phyloP scores from a whole-genome alignment of 495 filamentous ascomycete genomes.

The Podospora bellae-mahoneyi region DNA sequence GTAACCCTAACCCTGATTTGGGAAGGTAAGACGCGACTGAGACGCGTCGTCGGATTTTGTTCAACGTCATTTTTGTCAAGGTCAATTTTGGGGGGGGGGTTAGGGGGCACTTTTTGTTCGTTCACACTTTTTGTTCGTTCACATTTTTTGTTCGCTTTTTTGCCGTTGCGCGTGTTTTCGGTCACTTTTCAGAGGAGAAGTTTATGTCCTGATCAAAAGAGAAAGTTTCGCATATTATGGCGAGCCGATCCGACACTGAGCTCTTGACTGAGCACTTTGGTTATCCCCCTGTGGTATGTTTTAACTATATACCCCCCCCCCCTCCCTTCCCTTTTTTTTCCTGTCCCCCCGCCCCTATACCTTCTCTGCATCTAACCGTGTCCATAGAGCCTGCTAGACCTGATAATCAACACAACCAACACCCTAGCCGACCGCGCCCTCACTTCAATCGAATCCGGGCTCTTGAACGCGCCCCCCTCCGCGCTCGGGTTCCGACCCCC shows the following conservation, averaged over 20 bases:
- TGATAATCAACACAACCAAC: conserved; percentile 95
- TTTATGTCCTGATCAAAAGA: not conserved
- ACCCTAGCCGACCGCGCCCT: conserved; percentile 81
- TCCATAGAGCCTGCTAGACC: conserved; percentile 80
- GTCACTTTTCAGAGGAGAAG: not conserved
- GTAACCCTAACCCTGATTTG: not conserved
- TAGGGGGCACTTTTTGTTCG: not conserved
- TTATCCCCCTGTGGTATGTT: conserved; percentile 82
- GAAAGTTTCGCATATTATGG: conserved; percentile 39
- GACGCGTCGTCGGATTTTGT: not conserved
- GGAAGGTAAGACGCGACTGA: not conserved
- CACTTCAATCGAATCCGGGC: conserved; percentile 74
- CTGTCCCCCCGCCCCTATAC: not conserved
- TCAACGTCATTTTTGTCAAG: not conserved
- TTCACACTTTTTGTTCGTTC: not conserved
- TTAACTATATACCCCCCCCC: not conserved
- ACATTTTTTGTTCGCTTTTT: not conserved
- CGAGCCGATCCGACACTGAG: conserved; percentile 55
- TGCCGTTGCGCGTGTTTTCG: no score
- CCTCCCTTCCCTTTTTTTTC: not conserved
- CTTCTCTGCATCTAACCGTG: conserved; percentile 1
- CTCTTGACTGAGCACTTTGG: conserved; percentile 94
- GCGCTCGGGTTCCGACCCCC: conserved; percentile 67
- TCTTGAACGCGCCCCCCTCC: conserved; percentile 66
- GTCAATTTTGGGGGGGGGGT: not conserved